Evolutionary conservation across 192 early-diverging fungal species (phyloP).

Genomic region (Backusella luteola): DNA sequence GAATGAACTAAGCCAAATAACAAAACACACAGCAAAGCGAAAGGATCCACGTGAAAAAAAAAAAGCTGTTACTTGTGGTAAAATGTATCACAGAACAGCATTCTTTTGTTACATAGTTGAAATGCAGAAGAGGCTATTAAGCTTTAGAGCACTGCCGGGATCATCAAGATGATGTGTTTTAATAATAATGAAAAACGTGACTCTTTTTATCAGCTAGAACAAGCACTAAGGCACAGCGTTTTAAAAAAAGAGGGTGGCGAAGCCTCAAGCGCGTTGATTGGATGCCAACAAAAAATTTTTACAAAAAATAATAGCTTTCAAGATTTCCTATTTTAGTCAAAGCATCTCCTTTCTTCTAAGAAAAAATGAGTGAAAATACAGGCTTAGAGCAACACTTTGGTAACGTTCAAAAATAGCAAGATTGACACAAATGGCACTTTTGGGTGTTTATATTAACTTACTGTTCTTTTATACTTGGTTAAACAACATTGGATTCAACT

Average conservation of each 20-base stretch:
- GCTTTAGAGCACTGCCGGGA: neutral
- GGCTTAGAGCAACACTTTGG: constrained; percentile 74
- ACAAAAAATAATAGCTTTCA: constrained; percentile 5
- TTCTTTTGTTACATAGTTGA: neutral
- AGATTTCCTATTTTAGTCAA: constrained; percentile 9
- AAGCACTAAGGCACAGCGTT: neutral
- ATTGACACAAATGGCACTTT: neutral
- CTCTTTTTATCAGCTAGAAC: neutral
- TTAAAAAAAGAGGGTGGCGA: neutral
- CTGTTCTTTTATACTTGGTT: neutral
- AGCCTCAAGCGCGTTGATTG: neutral
- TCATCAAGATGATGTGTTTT: neutral
- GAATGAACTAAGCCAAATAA: neutral
- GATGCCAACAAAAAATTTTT: neutral
- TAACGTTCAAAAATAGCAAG: constrained; percentile 35
- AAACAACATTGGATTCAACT: neutral
- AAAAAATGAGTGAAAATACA: constrained; percentile 31
- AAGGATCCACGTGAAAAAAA: neutral
- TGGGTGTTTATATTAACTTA: neutral
- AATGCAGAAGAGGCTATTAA: neutral
- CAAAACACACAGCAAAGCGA: neutral
- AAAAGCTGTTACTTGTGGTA: neutral
- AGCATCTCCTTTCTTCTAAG: neutral
- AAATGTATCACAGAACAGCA: neutral
- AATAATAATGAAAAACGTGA: neutral